A percentile compares a stretch with the other conserved stretches of the same genome.
phyloP scores from a whole-genome alignment of 1,139 yeast genomes.

The Pichia sp. region DNA sequence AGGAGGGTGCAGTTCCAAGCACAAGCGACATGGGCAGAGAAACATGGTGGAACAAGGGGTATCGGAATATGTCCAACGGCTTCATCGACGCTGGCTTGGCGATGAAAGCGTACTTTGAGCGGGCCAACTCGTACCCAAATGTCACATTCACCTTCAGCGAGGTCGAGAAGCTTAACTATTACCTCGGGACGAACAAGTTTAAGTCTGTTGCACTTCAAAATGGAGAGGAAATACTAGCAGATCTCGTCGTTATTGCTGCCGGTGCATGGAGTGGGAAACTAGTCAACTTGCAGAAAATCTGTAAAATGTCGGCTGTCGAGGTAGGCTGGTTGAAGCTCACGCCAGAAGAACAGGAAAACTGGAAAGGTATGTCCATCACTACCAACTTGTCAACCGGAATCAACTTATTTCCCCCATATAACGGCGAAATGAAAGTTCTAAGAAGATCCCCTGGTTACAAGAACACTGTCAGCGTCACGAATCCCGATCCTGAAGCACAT shows the following conservation, averaged over 20 bases:
- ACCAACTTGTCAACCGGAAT: slow-evolving; percentile 26
- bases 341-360: slow-evolving; percentile 20
- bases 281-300: slow-evolving; percentile 23
- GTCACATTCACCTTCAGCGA: slow-evolving; percentile 21
- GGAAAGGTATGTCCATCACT: slow-evolving; percentile 25
- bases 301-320: slow-evolving; percentile 24
- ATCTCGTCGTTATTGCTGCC: slow-evolving; percentile 27
- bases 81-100: slow-evolving; percentile 22
- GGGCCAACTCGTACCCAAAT: slow-evolving; percentile 17
- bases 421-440: slow-evolving; percentile 24
- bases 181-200: slow-evolving; percentile 14
- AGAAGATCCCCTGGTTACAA: slow-evolving; percentile 26
- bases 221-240: slow-evolving; percentile 17
- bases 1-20: slow-evolving; percentile 1
- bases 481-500: slow-evolving; percentile 23
- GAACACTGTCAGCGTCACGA: slow-evolving; percentile 33
- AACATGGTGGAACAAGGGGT: slow-evolving; percentile 23
- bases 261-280: slow-evolving; percentile 32
- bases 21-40: slow-evolving; percentile 19
- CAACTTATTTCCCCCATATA: slow-evolving; percentile 27
- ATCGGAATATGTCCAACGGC: slow-evolving; percentile 23
- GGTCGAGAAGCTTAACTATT: slow-evolving; percentile 16
- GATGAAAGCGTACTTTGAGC: slow-evolving; percentile 23
- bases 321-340: slow-evolving; percentile 26
- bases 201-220: slow-evolving; percentile 19